A percentile compares a stretch with the other conserved stretches of the same genome.
Evolutionary conservation across 2,329 filamentous ascomycete genomes (phyloP).

Genomic region (Colletotrichum abscissum): DNA sequence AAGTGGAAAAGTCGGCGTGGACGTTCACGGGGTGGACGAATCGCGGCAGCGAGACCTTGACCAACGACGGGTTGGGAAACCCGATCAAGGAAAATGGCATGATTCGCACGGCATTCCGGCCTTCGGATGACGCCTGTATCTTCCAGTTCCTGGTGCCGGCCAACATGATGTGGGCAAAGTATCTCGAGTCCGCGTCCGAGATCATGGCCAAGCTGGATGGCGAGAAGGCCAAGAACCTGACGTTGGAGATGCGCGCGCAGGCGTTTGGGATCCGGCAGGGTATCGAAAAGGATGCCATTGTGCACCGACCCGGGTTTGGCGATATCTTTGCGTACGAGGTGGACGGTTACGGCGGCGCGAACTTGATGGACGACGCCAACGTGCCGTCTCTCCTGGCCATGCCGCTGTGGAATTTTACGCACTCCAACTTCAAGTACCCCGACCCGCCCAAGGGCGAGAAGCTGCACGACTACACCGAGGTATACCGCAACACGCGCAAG

Average conservation of each 20-base stretch:
- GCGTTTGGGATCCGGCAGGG: slow-evolving; percentile 73
- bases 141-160: slow-evolving; percentile 89
- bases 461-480: slow-evolving; percentile 64
- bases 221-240: slow-evolving; percentile 57
- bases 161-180: slow-evolving; percentile 85
- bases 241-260: slow-evolving; percentile 65
- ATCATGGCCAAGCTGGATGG: slow-evolving; percentile 57
- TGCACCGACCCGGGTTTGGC: slow-evolving; percentile 62
- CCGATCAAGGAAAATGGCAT: slow-evolving; percentile 86
- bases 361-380: slow-evolving; percentile 79
- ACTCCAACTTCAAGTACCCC: slow-evolving; percentile 21
- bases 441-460: slow-evolving; percentile 22
- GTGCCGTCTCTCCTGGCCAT: slow-evolving; percentile 74
- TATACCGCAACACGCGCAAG: slow-evolving; percentile 82
- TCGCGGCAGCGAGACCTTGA: slow-evolving; percentile 83
- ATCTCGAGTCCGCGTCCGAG: slow-evolving; percentile 62
- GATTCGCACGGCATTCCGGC: slow-evolving; percentile 87
- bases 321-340: slow-evolving; percentile 83
- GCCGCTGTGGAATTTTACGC: slow-evolving; percentile 70
- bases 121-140: slow-evolving; percentile 85
- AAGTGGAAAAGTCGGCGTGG: slow-evolving; percentile 72
- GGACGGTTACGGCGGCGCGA: slow-evolving; percentile 76
- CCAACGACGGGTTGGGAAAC: slow-evolving; percentile 81
- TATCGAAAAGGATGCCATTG: slow-evolving; percentile 78
- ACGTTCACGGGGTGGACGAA: slow-evolving; percentile 81